Evolutionary conservation across 495 filamentous ascomycete genomes (phyloP), one percentile per base, ranked within the genome.

Genomic region (Penicillium egyptiacum): DNA sequence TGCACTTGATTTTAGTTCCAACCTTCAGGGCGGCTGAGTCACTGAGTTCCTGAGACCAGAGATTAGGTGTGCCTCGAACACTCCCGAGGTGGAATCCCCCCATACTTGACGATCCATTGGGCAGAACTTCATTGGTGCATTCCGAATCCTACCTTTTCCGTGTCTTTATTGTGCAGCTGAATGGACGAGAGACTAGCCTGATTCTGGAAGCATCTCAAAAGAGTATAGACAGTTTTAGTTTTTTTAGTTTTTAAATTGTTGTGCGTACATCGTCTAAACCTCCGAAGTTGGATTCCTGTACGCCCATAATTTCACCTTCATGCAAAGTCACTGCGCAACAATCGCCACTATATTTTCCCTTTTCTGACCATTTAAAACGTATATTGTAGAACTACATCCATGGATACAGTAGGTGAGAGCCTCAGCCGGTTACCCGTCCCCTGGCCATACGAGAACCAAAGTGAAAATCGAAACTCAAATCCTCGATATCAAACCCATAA

Each of bases 21-120:
- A 65, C 62, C 53, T 63, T 66, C 61, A 64, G 51, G 56, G 47
- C 51, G 56, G 47, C 51, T 63, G 64, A 59, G 53, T 56, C 54
- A 51, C 55, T 64, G 46, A 54, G 30, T 46, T 49, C 26, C 30
- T 43, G 48, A 58, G 28, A n/a, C n/a, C n/a, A n/a, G n/a, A 30
- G 28, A 31, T 31, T 31, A 28, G 26, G 26, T 25, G 28, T 44
- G 31, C 20, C 51, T 51, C 49, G 35, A 51, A 40, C 35, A 50
- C 28, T 26, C 1, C 45, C 53, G 25, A 46, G 22, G 31, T 51
- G 39, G 31, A 54, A 51, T 59, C 42, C 47, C 28, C 52, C 12
- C 49, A 33, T 28, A 19, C 39, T 53, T 45, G 22, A 53, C 10
- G 53, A 39, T 31, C 22, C 28, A 56, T 56, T 51, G 46, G 49